Evolutionary conservation across 2,329 filamentous ascomycete genomes (phyloP).

Genomic region (Phialophora tarda): DNA sequence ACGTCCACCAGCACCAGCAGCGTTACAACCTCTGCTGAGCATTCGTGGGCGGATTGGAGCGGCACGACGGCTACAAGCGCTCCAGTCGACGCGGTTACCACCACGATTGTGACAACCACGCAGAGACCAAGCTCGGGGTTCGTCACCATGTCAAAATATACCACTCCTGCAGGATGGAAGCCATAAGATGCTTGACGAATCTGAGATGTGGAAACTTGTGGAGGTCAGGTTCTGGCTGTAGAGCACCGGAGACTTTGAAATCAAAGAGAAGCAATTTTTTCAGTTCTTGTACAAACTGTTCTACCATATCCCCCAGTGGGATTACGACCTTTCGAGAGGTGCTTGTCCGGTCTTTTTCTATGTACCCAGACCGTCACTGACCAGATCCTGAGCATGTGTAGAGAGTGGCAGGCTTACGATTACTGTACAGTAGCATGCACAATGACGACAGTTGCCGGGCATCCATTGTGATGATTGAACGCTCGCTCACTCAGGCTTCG

Average conservation of each 20-base stretch:
- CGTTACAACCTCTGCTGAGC: not conserved
- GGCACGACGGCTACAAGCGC: not conserved
- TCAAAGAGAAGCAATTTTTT: slow-evolving; percentile 10
- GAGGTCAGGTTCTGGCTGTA: not conserved
- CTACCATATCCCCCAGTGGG: not conserved
- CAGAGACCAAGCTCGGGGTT: slow-evolving; percentile 28
- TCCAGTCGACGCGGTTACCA: not conserved
- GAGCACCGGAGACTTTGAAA: not conserved
- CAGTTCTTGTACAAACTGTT: slow-evolving; percentile 32
- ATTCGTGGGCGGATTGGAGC: slow-evolving; percentile 8
- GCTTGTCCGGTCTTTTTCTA: not conserved
- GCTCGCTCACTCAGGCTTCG: not conserved
- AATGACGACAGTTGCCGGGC: slow-evolving; percentile 7
- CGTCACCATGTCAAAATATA: slow-evolving; percentile 29
- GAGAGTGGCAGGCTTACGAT: not conserved
- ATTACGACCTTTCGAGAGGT: not conserved
- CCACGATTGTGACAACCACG: slow-evolving; percentile 14
- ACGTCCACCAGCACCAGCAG: slow-evolving; percentile 4
- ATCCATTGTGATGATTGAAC: not conserved
- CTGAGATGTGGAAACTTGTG: not conserved
- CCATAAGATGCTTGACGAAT: slow-evolving; percentile 11
- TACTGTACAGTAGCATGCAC: not conserved
- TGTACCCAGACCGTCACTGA: not conserved
- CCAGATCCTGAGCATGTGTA: not conserved
- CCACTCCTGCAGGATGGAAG: slow-evolving; percentile 29